Conservation (phyloP, 2,329 filamentous ascomycete species). For the Passalora sequoiae region DNA sequence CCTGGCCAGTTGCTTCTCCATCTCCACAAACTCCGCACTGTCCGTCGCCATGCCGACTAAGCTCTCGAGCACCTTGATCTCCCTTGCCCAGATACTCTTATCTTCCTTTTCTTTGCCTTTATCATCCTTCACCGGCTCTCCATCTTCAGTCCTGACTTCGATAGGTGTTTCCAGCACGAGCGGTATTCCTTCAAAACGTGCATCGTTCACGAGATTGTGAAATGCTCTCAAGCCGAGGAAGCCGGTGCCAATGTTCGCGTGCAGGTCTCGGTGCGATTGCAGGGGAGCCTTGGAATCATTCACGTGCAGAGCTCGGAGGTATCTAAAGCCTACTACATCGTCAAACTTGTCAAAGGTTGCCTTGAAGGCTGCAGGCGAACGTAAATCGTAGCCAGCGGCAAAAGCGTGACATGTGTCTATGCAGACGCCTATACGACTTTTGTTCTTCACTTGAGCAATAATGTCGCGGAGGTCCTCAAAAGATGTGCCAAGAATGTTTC, state of each 20-base stretch:
- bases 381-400: conserved; percentile 85
- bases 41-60: conserved; percentile 79
- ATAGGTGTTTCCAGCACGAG: conserved; percentile 97
- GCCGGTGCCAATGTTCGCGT: conserved; percentile 94
- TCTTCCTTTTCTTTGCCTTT: conserved; percentile 61
- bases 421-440: conserved; percentile 82
- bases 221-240: conserved; percentile 88
- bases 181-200: conserved; percentile 68
- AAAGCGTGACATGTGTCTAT: conserved; percentile 97
- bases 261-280: conserved; percentile 74
- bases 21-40: conserved; percentile 61
- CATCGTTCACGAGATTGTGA: conserved; percentile 82
- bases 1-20: conserved; percentile 62
- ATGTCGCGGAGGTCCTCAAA: conserved; percentile 86
- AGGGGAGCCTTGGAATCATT: conserved; percentile 95
- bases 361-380: conserved; percentile 66
- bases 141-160: conserved; percentile 61
- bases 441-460: conserved; percentile 73
- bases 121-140: conserved; percentile 46
- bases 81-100: conserved; percentile 77
- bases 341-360: conserved; percentile 73
- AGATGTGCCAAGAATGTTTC: conserved; percentile 77
- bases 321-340: conserved; percentile 66
- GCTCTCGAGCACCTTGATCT: conserved; percentile 90
- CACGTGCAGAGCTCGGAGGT: conserved; percentile 80